Conservation (phyloP, 2,329 filamentous ascomycete genomes). For the Trichoderma sp. region DNA sequence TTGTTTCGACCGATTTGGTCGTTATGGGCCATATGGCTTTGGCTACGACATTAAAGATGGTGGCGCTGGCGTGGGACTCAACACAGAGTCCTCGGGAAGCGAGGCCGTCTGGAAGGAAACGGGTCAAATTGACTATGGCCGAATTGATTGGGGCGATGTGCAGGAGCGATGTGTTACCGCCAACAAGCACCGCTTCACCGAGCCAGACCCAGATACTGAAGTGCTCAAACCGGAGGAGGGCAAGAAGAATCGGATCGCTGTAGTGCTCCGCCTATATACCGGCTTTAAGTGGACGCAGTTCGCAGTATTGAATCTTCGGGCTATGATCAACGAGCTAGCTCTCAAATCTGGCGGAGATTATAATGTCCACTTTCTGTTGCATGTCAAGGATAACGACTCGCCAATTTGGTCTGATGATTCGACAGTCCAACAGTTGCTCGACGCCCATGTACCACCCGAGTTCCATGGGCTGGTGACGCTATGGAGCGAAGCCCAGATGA, state of each 20-base stretch:
- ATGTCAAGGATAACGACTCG: slow-evolving; percentile 76
- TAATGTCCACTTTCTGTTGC: slow-evolving; percentile 77
- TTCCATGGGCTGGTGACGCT: slow-evolving; percentile 80
- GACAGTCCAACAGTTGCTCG: slow-evolving; percentile 70
- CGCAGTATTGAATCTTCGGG: slow-evolving; percentile 77
- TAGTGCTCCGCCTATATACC: slow-evolving; percentile 79
- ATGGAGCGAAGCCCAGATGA: slow-evolving; percentile 86
- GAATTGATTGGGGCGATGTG: slow-evolving; percentile 56
- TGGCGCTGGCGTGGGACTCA: slow-evolving; percentile 70
- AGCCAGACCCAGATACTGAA: slow-evolving; percentile 43
- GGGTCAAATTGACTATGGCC: slow-evolving; percentile 58
- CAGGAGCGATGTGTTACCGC: slow-evolving; percentile 56
- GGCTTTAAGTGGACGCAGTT: slow-evolving; percentile 78
- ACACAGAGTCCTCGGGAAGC: slow-evolving; percentile 69
- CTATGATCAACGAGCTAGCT: slow-evolving; percentile 76
- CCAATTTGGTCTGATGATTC: slow-evolving; percentile 81
- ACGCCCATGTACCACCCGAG: slow-evolving; percentile 66
- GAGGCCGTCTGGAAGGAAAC: slow-evolving; percentile 58
- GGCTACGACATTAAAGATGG: slow-evolving; percentile 77
- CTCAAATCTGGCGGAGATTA: slow-evolving; percentile 81
- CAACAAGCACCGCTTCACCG: slow-evolving; percentile 64
- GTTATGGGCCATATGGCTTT: slow-evolving; percentile 80
- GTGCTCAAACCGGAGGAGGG: slow-evolving; percentile 34
- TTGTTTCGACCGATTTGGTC: slow-evolving; percentile 85
- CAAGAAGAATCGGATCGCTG: slow-evolving; percentile 64